Conservation (phyloP, 1,139 yeast genomes). For the Scheffersomyces titani region DNA sequence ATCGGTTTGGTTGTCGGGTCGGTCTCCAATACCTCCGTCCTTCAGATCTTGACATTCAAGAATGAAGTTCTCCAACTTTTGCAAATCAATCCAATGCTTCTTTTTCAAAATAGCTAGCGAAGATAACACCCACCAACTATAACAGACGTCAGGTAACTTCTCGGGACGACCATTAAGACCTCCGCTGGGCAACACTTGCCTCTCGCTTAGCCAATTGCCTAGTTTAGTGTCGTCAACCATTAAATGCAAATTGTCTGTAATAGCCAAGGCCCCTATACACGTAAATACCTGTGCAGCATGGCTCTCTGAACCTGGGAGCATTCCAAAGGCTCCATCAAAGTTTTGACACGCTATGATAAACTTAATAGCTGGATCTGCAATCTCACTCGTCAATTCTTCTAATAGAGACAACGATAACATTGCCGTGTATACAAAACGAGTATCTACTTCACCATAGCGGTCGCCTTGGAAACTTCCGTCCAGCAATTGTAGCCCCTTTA, state of each 20-base stretch:
- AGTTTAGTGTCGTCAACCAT: constrained; percentile 52
- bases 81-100: constrained; percentile 73
- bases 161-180: constrained; percentile 98
- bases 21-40: constrained; percentile 88
- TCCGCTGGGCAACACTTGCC: constrained; percentile 81
- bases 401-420: constrained; percentile 71
- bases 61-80: constrained; percentile 63
- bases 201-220: constrained; percentile 85
- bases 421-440: constrained; percentile 85
- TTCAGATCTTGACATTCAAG: constrained; percentile 74
- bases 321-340: constrained; percentile 95
- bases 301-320: constrained; percentile 92
- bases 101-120: constrained; percentile 68
- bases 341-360: constrained; percentile 75
- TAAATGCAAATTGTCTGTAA: constrained; percentile 58
- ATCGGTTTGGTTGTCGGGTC: constrained; percentile 89
- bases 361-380: constrained; percentile 64
- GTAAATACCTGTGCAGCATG: constrained; percentile 94
- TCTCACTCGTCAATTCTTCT: constrained; percentile 58
- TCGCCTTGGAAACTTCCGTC: constrained; percentile 93
- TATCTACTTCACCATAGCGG: constrained; percentile 86
- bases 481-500: constrained; percentile 58
- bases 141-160: constrained; percentile 93
- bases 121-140: constrained; percentile 97
- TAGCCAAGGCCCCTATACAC: constrained; percentile 78